Percentiles rank a stretch among this genome's conserved stretches.
Evolutionary conservation across 352 stramenopile genomes (phyloP).

Genomic region (Phytopythium delawarense): DNA sequence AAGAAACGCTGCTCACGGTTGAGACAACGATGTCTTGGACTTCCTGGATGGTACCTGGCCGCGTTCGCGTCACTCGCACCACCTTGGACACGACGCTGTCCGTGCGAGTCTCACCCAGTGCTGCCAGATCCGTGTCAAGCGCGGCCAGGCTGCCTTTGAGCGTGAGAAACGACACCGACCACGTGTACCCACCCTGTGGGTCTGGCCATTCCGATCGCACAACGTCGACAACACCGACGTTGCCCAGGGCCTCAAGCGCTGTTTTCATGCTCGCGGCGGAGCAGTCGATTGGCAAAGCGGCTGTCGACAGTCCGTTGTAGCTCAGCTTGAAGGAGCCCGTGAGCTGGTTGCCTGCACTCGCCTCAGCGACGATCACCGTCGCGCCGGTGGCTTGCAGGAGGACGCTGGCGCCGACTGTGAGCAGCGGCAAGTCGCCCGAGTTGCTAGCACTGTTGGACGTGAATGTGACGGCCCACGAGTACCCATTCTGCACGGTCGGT

Average conservation of each 20-base stretch:
- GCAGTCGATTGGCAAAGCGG: conserved; percentile 75
- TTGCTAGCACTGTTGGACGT: conserved; percentile 48
- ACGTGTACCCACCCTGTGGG: conserved; percentile 88
- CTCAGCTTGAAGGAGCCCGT: conserved; percentile 57
- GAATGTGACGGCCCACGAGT: conserved; percentile 80
- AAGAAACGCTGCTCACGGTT: conserved; percentile 32
- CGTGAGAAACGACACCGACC: conserved; percentile 92
- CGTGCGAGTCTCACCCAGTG: conserved; percentile 49
- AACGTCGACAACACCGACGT: conserved; percentile 59
- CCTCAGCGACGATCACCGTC: conserved; percentile 27
- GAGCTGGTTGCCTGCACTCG: conserved; percentile 58
- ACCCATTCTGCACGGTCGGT: conserved; percentile 53
- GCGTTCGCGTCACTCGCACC: conserved; percentile 38
- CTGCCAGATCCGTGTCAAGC: conserved; percentile 26
- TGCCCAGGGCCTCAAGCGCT: conserved; percentile 40
- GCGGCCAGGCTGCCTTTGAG: conserved; percentile 37
- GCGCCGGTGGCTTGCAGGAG: conserved; percentile 36
- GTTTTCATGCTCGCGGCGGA: conserved; percentile 64
- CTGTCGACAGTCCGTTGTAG: conserved; percentile 49
- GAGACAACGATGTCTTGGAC: conserved; percentile 62
- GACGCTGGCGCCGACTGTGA: conserved; percentile 41
- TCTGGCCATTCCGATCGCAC: conserved; percentile 55
- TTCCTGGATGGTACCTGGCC: conserved; percentile 50
- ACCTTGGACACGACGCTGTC: conserved; percentile 41
- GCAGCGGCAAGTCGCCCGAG: conserved; percentile 47